Base-by-base conservation (phyloP, 2,329 filamentous ascomycete genomes). In the Arachnomyces sp. region DNA sequence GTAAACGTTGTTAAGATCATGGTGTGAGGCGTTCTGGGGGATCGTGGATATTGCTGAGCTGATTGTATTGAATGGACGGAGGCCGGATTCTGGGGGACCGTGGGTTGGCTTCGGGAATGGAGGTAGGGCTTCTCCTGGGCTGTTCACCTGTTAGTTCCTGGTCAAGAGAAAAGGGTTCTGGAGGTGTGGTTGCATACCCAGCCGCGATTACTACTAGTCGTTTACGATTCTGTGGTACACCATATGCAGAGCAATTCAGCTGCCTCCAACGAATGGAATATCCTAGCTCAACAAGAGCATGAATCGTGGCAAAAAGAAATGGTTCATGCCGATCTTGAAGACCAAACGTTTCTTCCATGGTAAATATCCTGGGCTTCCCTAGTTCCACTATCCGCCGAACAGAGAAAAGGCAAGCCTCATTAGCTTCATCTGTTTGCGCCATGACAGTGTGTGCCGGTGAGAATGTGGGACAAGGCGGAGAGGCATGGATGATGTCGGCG, bases 301-400 rank as follows among this genome's bases (percentile, higher is more conserved):
- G 65, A 2, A 92, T 64, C 0, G 89, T 59, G 0, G 69, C 62
- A 31, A 73, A 67, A 34, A 88, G 80, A 38, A 74, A 79, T 0
- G 65, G 59, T 9, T 63, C 57, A 40, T 81, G 78, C 0, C 68
- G 60, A 0, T 72, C 61, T 15, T 75, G 58, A 1, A 93, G 71
- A 0, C 85, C 86, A 39, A 77, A 80, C 0, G 86, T 89, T 53
- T 94, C 83, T 52, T 94, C 87, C 1, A 93, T 65, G 0, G 86
- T 93, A 2, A 86, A 74, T 0, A 92, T 54, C 0, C 86, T 72
- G 0, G 87, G 86, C 0, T 71, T 73, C 0, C 73, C 57, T 28
- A 73, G 72, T 4, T 71, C 60, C 1, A 90, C 62, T 0, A 88
- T 58, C 3, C 72, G 59, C 1, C 67, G 62, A 0, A 72, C 56